These are phyloP conservation scores for Leccinum incarnatum DNA, from an alignment of 768 basidiomycete genomes.

Conservation along the genomic window DNA sequence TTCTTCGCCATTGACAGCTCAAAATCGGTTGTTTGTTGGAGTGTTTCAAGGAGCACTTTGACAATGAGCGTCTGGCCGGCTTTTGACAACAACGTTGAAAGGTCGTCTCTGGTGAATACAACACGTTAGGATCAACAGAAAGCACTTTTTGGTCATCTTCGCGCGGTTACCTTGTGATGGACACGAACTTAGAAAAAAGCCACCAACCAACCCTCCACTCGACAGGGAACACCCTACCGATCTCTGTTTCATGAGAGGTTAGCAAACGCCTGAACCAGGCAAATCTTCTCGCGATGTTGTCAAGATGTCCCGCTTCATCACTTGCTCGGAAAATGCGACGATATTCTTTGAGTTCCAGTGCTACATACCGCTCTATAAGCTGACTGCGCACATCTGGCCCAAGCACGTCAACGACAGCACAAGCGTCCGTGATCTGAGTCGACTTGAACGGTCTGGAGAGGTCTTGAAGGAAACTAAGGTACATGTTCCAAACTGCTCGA, in stretches of 20 bases:
- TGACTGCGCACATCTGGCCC: conserved; percentile 79
- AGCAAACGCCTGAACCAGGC: conserved; percentile 92
- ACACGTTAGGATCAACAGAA: neutral
- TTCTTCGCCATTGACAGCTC: conserved; percentile 79
- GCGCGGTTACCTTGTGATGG: conserved; percentile 71
- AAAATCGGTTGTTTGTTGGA: conserved; percentile 87
- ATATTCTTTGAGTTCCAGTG: conserved; percentile 91
- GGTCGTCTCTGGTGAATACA: conserved; percentile 62
- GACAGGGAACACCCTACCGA: conserved; percentile 76
- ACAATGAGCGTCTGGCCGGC: conserved; percentile 71
- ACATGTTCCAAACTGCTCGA: neutral
- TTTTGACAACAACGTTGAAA: conserved; percentile 78
- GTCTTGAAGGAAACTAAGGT: conserved; percentile 74
- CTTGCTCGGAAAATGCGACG: conserved; percentile 90
- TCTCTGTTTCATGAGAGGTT: conserved; percentile 83
- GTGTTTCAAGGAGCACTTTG: conserved; percentile 75
- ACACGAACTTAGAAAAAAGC: conserved; percentile 81
- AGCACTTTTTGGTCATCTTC: neutral
- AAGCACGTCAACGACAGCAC: conserved; percentile 84
- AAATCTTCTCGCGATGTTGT: conserved; percentile 89
- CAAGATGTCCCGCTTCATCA: conserved; percentile 94
- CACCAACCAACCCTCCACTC: conserved; percentile 86
- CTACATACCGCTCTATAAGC: conserved; percentile 85
- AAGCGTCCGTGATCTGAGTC: conserved; percentile 73
- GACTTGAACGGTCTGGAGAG: conserved; percentile 63